phyloP scores from a whole-genome alignment of 768 basidiomycete species.

The Tricholoma terreum region DNA sequence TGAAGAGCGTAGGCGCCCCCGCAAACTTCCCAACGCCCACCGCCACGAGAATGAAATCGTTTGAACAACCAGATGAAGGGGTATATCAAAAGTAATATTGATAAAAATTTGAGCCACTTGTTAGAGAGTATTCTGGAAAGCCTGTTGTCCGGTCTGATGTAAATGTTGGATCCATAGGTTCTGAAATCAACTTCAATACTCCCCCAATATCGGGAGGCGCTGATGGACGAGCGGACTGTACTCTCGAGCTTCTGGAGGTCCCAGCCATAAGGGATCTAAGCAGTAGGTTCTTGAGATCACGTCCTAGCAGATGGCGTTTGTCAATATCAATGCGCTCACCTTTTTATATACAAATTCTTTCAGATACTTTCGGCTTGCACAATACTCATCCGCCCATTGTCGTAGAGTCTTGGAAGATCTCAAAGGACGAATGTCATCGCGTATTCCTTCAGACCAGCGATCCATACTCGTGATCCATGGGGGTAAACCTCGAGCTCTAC shows the following conservation, averaged over 20 bases:
- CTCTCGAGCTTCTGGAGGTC: conserved; percentile 39
- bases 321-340: conserved; percentile 29
- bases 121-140: conserved; percentile 68
- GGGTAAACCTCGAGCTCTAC: conserved; percentile 45
- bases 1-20: conserved; percentile 77
- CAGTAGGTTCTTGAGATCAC: neutral
- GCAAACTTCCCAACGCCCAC: conserved; percentile 73
- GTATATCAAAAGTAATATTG: conserved; percentile 67
- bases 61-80: conserved; percentile 82
- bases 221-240: conserved; percentile 41
- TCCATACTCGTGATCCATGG: conserved; percentile 36
- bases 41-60: conserved; percentile 62
- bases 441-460: conserved; percentile 15
- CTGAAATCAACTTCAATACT: conserved; percentile 49
- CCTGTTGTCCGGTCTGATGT: conserved; percentile 63
- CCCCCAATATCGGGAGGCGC: conserved; percentile 43
- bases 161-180: conserved; percentile 45
- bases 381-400: conserved; percentile 84
- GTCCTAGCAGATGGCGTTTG: neutral
- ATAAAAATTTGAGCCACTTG: conserved; percentile 66
- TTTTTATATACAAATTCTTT: conserved; percentile 80
- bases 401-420: conserved; percentile 61
- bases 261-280: conserved; percentile 46
- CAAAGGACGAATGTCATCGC: conserved; percentile 22
- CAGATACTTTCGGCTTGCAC: conserved; percentile 60